A percentile compares a stretch with the other conserved stretches of the same genome.
Conservation (phyloP, 768 basidiomycete genomes). For the Austroboletus eburneus region DNA sequence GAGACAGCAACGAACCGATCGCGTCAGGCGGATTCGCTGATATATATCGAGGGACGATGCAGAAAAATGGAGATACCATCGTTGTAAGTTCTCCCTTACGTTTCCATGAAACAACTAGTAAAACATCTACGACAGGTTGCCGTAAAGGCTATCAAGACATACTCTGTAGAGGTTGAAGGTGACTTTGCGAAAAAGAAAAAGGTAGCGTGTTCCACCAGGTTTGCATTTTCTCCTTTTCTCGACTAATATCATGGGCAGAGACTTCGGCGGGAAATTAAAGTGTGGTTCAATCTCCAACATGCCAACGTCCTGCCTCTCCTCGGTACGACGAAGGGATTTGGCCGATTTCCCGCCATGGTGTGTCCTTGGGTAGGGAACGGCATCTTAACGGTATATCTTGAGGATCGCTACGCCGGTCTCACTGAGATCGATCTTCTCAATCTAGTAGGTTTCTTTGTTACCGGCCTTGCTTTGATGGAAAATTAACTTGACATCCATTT, state of each 20-base stretch:
- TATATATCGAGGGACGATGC: conserved; percentile 2
- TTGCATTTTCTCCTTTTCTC: background rate
- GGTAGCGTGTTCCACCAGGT: no score
- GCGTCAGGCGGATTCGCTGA: conserved; percentile 7
- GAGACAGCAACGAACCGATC: background rate
- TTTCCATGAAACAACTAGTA: background rate
- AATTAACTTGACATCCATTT: background rate
- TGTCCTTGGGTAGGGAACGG: conserved; percentile 2
- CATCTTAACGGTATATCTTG: background rate
- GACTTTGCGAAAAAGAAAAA: conserved; percentile 10
- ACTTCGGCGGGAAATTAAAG: conserved; percentile 3
- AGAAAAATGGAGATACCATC: background rate
- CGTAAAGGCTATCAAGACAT: conserved; percentile 7
- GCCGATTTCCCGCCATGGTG: conserved; percentile 1
- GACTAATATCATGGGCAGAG: conserved; percentile 8
- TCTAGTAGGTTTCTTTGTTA: background rate
- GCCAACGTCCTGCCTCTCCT: background rate
- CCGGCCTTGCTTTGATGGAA: background rate
- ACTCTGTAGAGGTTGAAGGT: background rate
- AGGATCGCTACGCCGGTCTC: background rate
- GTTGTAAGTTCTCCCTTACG: background rate
- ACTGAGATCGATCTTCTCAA: background rate
- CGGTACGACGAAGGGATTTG: background rate
- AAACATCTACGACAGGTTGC: background rate
- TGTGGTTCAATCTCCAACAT: background rate